Evolutionary conservation across 176 grass and related monocot genomes (phyloP), one percentile per base, ranked within the genome.

Genomic region (Aegilops bicornis): DNA sequence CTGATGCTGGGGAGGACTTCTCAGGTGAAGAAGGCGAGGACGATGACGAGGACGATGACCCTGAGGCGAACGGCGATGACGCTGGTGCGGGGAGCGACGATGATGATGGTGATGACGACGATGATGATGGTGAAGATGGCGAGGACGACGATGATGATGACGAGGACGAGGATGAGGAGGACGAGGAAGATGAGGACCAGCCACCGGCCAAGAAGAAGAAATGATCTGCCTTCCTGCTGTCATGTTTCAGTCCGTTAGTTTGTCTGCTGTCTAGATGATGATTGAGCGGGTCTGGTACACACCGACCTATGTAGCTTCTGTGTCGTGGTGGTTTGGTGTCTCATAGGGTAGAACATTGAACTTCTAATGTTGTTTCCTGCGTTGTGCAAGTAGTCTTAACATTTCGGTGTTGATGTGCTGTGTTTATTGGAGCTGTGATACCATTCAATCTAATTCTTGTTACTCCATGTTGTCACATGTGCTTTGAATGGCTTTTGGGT

Each of bases 131-230:
- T 0, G 94, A 81, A 0, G 94, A 82, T 0, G 89, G 86, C 0
- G 95, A 93, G 0, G 91, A 88, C 0, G 94, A 87, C 0, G 90
- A 89, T 0, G 94, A 88, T 2, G 93, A 95, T 0, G 94, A 95
- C 0, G 93, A 95, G 0, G 91, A 93, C 0, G 94, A 90, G 0
- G 87, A 93, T 0, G 91, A 90, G 0, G 88, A 92, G 0, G 91
- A 90, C 0, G 89, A 91, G 0, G 95, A 94, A 0, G 93, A 95
- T 0, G 91, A 93, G 45, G 89, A 93, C 14, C 91, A 98, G 83
- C 93, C 82, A 0, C 95, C 95, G 8, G 76, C 89, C 67, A 95
- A 95, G 92, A 98, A 98, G 91, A 93, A 91, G 80, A 98, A 98
- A 80, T 98, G 93, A 98, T 80, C 43, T 80, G 37, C 32, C 45